Conservation (phyloP, 1,284 basidiomycete genomes). For the Ganoderma lucidum region DNA sequence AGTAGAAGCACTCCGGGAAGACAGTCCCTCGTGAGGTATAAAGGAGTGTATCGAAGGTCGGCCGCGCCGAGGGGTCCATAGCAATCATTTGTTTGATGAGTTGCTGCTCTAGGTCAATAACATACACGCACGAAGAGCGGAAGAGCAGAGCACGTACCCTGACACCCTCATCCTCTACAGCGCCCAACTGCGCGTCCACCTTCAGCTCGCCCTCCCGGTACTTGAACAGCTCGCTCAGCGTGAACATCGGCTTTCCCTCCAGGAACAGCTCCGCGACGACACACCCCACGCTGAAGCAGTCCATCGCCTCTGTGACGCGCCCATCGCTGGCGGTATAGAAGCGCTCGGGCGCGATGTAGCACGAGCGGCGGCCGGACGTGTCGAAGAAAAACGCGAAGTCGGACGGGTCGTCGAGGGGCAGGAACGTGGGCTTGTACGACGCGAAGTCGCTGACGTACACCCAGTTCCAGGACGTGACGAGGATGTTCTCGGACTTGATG, state of each 20-base stretch:
- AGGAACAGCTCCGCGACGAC: conserved; percentile 97
- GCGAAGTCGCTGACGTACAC: conserved; percentile 97
- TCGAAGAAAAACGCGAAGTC: conserved; percentile 99
- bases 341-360: conserved; percentile 96
- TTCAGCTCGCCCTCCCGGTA: conserved; percentile 89
- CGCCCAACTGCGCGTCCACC: conserved; percentile 76
- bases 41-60: conserved; percentile 87
- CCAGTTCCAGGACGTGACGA: conserved; percentile 97
- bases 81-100: conserved; percentile 93
- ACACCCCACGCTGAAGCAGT: conserved; percentile 96
- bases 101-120: conserved; percentile 52
- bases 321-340: conserved; percentile 90
- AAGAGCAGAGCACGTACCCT: conserved; percentile 62
- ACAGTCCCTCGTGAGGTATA: conserved; percentile 80
- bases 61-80: conserved; percentile 79
- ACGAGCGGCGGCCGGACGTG: conserved; percentile 91
- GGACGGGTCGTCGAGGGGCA: conserved; percentile 96
- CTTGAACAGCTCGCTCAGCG: conserved; percentile 94
- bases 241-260: conserved; percentile 95
- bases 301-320: conserved; percentile 95
- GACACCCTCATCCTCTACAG: conserved; percentile 85
- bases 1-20: conserved; percentile 94
- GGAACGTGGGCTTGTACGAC: conserved; percentile 94
- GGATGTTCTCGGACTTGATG: conserved; percentile 97
- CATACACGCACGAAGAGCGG: neutral